Percentiles rank a stretch among this genome's conserved stretches.
phyloP scores from a whole-genome alignment of 441 rosid species.

The Aquilaria agallochum region DNA sequence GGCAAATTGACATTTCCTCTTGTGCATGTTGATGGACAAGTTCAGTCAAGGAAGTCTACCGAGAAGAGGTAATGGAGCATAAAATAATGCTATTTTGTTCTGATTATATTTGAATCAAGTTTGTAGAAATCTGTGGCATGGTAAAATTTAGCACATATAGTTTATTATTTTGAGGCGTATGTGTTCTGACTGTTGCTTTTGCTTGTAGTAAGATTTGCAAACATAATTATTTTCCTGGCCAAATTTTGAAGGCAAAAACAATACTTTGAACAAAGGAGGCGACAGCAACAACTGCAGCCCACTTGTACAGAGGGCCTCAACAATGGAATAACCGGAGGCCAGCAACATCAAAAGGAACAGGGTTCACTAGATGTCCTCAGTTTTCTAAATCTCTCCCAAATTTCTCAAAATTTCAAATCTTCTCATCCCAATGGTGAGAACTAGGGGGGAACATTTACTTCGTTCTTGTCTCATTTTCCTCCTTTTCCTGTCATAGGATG shows the following conservation, averaged over 20 bases:
- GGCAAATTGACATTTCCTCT: conserved; percentile 12
- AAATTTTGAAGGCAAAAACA: conserved; percentile 66
- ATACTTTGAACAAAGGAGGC: conserved; percentile 78
- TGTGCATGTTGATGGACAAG: conserved; percentile 11
- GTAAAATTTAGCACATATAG: background rate
- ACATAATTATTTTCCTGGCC: background rate
- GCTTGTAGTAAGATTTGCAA: background rate
- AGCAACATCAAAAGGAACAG: conserved; percentile 31
- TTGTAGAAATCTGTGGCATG: background rate
- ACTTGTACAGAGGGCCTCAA: conserved; percentile 31
- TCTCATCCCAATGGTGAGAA: conserved; percentile 32
- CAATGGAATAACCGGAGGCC: conserved; percentile 22
- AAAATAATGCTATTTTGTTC: background rate
- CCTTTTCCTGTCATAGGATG: background rate
- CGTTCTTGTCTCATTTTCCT: background rate
- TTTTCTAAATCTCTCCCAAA: conserved; percentile 45
- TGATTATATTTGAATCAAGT: background rate
- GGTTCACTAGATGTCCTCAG: conserved; percentile 79
- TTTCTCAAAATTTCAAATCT: conserved; percentile 29
- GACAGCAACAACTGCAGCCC: conserved; percentile 40
- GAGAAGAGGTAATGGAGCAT: conserved; percentile 40
- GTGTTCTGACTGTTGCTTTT: background rate
- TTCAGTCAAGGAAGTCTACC: conserved; percentile 61
- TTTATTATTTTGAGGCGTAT: background rate
- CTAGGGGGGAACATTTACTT: background rate